Percentiles rank a stretch among this genome's conserved stretches.
phyloP scores from a whole-genome alignment of 2,329 filamentous ascomycete genomes.

The Diatrype stigma region DNA sequence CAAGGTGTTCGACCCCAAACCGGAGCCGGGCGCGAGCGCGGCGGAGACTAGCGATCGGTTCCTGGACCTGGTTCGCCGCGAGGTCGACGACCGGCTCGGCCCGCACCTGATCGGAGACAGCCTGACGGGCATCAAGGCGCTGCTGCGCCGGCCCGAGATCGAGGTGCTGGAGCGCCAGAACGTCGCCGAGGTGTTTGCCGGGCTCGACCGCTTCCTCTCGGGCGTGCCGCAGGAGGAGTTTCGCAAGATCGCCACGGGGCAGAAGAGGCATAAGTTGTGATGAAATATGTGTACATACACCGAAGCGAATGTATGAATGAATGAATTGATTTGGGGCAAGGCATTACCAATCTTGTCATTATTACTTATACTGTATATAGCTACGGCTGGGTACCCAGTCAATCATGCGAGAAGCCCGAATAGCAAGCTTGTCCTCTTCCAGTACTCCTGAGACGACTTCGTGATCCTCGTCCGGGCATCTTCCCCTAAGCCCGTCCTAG shows the following conservation, averaged over 20 bases:
- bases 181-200: slow-evolving; percentile 79
- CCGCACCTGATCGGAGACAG: slow-evolving; percentile 75
- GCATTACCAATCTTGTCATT: not conserved
- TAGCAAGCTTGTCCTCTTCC: slow-evolving; percentile 74
- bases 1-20: slow-evolving; percentile 57
- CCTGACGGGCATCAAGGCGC: slow-evolving; percentile 76
- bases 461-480: slow-evolving; percentile 49
- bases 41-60: slow-evolving; percentile 62
- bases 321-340: slow-evolving; percentile 2
- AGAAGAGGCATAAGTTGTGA: slow-evolving; percentile 97
- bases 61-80: slow-evolving; percentile 63
- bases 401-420: slow-evolving; percentile 67
- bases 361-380: not conserved
- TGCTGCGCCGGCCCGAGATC: slow-evolving; percentile 71
- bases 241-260: slow-evolving; percentile 72
- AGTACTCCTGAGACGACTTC: slow-evolving; percentile 70
- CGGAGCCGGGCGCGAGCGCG: slow-evolving; percentile 16
- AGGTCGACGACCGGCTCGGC: slow-evolving; percentile 79
- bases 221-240: slow-evolving; percentile 90
- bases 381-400: not conserved
- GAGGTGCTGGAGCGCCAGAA: slow-evolving; percentile 73
- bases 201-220: slow-evolving; percentile 72
- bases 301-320: no score
- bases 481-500: slow-evolving; percentile 44
- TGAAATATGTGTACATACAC: no score